phyloP scores from a whole-genome alignment of 2,329 filamentous ascomycete species.

The Xylariaceae sp. region DNA sequence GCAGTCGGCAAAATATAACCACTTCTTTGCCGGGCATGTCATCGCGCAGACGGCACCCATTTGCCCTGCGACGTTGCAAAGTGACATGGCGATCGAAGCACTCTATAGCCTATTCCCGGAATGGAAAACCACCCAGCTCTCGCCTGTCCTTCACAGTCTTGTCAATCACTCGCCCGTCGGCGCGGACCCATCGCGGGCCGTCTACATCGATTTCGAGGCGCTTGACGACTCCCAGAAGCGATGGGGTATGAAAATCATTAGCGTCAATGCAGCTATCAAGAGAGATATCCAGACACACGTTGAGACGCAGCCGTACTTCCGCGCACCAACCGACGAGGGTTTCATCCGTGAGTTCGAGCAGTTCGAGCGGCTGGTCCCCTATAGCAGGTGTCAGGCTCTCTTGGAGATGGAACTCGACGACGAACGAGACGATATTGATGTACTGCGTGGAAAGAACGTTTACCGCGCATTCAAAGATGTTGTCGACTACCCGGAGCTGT shows the following conservation, averaged over 20 bases:
- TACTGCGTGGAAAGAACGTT: no score
- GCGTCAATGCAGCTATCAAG: background rate
- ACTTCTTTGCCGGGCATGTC: slow-evolving; percentile 45
- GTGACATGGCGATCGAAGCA: slow-evolving; percentile 41
- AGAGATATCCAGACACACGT: background rate
- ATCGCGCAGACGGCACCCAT: slow-evolving; percentile 47
- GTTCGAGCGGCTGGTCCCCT: background rate
- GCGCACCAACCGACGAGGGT: background rate
- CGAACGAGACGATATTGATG: no score
- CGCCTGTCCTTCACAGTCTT: background rate
- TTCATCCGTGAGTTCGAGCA: background rate
- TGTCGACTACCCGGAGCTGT: no score
- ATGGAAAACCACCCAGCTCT: background rate
- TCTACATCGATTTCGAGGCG: background rate
- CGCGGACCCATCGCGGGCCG: background rate
- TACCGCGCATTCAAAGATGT: no score
- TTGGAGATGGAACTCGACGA: slow-evolving; percentile 38
- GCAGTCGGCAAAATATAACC: slow-evolving; percentile 40
- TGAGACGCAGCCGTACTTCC: background rate
- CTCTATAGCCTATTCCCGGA: slow-evolving; percentile 39
- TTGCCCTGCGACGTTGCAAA: slow-evolving; percentile 46
- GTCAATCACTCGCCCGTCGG: background rate
- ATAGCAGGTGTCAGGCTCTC: slow-evolving; percentile 36
- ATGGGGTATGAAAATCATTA: background rate
- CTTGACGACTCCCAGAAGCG: background rate